Evolutionary conservation across 495 filamentous ascomycete species (phyloP).

Genomic region (Penicillium cataractarum): DNA sequence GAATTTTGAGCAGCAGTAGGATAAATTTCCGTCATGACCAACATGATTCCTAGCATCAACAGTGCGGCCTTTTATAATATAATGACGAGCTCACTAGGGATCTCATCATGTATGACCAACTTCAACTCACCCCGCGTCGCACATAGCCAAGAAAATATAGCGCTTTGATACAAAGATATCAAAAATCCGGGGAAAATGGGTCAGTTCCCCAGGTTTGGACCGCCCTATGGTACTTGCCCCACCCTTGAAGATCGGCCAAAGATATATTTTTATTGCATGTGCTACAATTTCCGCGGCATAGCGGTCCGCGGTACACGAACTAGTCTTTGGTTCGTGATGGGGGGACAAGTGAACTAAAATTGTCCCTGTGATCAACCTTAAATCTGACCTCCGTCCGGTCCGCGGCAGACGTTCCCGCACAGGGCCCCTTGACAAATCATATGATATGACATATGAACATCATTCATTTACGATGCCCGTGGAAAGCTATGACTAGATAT

Average conservation of each 20-base stretch:
- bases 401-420: slow-evolving; percentile 1
- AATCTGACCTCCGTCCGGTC: background rate
- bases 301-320: background rate
- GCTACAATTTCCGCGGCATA: background rate
- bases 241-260: background rate
- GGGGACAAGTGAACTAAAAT: background rate
- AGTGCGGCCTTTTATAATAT: background rate
- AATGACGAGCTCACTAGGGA: background rate
- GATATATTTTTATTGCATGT: background rate
- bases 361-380: slow-evolving; percentile 1
- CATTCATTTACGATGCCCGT: background rate
- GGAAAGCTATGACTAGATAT: background rate
- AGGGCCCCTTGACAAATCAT: background rate
- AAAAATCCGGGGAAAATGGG: slow-evolving; percentile 4
- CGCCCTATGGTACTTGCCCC: background rate
- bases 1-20: background rate
- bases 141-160: background rate
- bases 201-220: no score
- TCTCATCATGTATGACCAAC: background rate
- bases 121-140: background rate
- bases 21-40: background rate
- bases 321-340: background rate
- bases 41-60: background rate
- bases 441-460: background rate
- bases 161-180: background rate